These are phyloP conservation scores for Phytophthora ramorum DNA, from an alignment of 352 stramenopile genomes.

Conservation along the genomic window DNA sequence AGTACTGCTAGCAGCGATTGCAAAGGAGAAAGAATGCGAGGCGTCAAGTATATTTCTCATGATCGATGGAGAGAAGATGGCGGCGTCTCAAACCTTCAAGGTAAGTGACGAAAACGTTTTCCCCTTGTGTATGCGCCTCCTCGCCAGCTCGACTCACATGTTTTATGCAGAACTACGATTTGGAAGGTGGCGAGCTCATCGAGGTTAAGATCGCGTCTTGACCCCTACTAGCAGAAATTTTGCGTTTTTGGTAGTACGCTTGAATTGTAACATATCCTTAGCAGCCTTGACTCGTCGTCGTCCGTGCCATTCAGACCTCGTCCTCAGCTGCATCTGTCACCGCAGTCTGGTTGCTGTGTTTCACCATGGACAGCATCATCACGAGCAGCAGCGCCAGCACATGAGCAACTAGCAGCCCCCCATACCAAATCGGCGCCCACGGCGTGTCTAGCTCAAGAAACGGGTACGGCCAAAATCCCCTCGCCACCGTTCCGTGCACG, in stretches of 20 bases:
- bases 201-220: slow-evolving; percentile 59
- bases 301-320: slow-evolving; percentile 4
- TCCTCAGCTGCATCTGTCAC: slow-evolving; percentile 13
- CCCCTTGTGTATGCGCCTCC: neutral
- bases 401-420: slow-evolving; percentile 59
- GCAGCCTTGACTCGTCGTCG: neutral
- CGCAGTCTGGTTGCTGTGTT: slow-evolving; percentile 29
- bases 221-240: slow-evolving; percentile 13
- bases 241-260: neutral
- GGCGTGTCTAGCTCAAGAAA: slow-evolving; percentile 80
- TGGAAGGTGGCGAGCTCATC: slow-evolving; percentile 74
- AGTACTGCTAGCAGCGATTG: slow-evolving; percentile 43
- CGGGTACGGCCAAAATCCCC: slow-evolving; percentile 83
- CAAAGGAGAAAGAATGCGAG: slow-evolving; percentile 31
- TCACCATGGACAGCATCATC: slow-evolving; percentile 56
- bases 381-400: slow-evolving; percentile 46
- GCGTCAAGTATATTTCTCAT: slow-evolving; percentile 42
- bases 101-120: slow-evolving; percentile 29
- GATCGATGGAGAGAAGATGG: slow-evolving; percentile 66
- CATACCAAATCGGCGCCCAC: slow-evolving; percentile 79
- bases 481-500: slow-evolving; percentile 68
- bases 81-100: slow-evolving; percentile 45
- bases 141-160: slow-evolving; percentile 2
- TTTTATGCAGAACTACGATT: slow-evolving; percentile 56
- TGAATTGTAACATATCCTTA: slow-evolving; percentile 30